Percentiles rank a stretch among this genome's conserved stretches.
Evolutionary conservation across 106 monocot species (phyloP).

Genomic region (Acanthochlamys bracteata): DNA sequence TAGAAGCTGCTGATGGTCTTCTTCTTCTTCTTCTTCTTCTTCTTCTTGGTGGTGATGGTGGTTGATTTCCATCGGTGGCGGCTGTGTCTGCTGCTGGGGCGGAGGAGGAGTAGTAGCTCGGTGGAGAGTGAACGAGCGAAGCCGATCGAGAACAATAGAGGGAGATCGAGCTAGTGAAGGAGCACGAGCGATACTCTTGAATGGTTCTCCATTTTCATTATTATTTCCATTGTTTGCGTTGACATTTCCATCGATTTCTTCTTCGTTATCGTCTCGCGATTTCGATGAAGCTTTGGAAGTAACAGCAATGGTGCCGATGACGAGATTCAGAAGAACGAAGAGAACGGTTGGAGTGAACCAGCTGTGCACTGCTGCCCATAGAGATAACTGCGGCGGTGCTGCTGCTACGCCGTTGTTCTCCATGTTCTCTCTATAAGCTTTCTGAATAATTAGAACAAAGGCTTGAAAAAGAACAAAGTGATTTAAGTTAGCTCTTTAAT

Average conservation of each 20-base stretch:
- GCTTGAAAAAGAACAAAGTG: no score
- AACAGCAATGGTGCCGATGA: conserved; percentile 79
- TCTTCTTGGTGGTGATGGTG: conserved; percentile 20
- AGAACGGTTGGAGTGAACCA: conserved; percentile 72
- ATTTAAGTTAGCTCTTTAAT: no score
- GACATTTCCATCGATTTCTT: not conserved
- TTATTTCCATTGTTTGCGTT: not conserved
- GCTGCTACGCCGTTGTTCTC: conserved; percentile 1
- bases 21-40: not conserved
- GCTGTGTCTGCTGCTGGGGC: no score
- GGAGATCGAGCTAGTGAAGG: conserved; percentile 16
- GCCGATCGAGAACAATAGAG: conserved; percentile 41
- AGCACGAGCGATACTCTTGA: not conserved
- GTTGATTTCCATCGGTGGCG: no score
- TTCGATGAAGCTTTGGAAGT: conserved; percentile 27
- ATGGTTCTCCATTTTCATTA: not conserved
- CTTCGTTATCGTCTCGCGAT: no score
- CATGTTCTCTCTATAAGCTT: not conserved
- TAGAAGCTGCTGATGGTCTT: conserved; percentile 3
- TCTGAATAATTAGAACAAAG: no score
- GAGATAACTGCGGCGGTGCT: conserved; percentile 2
- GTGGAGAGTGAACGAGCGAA: conserved; percentile 46
- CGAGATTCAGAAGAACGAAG: conserved; percentile 78
- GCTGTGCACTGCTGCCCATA: conserved; percentile 26
- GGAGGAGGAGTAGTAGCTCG: conserved; percentile 14